Evolutionary conservation across 23 red algal species (phyloP).

Genomic region (Gracilaria gracilis): DNA sequence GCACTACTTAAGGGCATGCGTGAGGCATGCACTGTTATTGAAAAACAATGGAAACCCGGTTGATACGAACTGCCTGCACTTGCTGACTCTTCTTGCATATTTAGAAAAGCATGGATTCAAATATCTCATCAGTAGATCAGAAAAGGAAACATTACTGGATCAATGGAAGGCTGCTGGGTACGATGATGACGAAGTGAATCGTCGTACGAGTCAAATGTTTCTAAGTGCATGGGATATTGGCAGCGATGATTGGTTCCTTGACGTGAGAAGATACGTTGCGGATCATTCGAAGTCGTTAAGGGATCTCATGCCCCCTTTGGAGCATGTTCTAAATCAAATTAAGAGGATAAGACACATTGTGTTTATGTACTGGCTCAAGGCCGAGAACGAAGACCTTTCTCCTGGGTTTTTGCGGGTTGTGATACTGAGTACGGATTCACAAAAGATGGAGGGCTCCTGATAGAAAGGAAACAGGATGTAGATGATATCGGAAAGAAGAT

Average conservation of each 20-base stretch:
- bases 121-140: not conserved
- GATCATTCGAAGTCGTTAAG: not conserved
- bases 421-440: not conserved
- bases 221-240: not conserved
- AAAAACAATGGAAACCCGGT: not conserved
- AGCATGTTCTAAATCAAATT: not conserved
- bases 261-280: not conserved
- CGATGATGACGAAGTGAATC: not conserved
- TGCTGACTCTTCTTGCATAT: too few species aligned
- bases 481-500: not conserved
- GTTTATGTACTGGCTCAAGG: conserved; percentile 21
- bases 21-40: not conserved
- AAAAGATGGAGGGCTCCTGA: not conserved
- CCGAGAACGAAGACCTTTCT: conserved; percentile 12
- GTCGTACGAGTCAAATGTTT: not conserved
- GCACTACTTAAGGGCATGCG: conserved; percentile 8
- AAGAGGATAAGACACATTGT: conserved; percentile 6
- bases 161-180: not conserved
- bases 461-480: not conserved
- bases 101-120: conserved; percentile 14
- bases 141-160: not conserved
- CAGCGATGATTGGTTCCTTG: not conserved
- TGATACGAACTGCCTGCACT: not conserved
- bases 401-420: not conserved
- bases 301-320: conserved; percentile 2